Evolutionary conservation across 2,329 filamentous ascomycete species (phyloP).

Genomic region (Fusarium keratoplasticum): DNA sequence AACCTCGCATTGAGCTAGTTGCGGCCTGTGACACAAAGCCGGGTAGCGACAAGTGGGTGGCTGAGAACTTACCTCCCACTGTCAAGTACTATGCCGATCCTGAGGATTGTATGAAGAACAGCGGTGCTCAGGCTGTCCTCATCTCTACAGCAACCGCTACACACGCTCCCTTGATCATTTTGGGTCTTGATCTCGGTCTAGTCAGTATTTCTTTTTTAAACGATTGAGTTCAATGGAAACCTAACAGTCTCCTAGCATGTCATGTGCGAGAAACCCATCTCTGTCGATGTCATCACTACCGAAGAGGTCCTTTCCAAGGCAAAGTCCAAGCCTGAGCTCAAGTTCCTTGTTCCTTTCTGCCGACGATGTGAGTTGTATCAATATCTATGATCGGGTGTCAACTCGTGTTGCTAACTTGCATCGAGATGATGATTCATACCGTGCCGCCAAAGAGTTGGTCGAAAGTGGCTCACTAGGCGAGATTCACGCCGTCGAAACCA

Average conservation of each 20-base stretch:
- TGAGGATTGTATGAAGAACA: constrained; percentile 44
- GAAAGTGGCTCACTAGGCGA: constrained; percentile 36
- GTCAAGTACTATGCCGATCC: constrained; percentile 42
- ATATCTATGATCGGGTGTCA: neutral
- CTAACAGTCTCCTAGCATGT: constrained; percentile 27
- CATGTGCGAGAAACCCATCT: constrained; percentile 41
- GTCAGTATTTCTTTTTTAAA: neutral
- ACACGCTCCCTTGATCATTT: constrained; percentile 42
- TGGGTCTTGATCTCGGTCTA: constrained; percentile 36
- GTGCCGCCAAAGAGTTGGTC: constrained; percentile 26
- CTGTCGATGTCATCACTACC: constrained; percentile 35
- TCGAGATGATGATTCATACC: constrained; percentile 32
- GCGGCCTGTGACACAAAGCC: constrained; percentile 50
- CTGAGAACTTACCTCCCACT: constrained; percentile 44
- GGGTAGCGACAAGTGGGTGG: constrained; percentile 47
- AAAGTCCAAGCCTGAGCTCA: constrained; percentile 33
- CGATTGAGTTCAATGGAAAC: neutral
- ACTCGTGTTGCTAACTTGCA: neutral
- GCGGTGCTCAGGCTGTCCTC: constrained; percentile 44
- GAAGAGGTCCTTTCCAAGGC: constrained; percentile 32
- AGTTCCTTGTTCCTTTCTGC: constrained; percentile 35
- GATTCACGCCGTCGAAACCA: constrained; percentile 39
- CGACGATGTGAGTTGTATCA: constrained; percentile 22
- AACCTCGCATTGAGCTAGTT: constrained; percentile 50
- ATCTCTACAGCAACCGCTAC: constrained; percentile 47